Conservation (phyloP, 768 basidiomycete species). For the Tephrocybe rancida region DNA sequence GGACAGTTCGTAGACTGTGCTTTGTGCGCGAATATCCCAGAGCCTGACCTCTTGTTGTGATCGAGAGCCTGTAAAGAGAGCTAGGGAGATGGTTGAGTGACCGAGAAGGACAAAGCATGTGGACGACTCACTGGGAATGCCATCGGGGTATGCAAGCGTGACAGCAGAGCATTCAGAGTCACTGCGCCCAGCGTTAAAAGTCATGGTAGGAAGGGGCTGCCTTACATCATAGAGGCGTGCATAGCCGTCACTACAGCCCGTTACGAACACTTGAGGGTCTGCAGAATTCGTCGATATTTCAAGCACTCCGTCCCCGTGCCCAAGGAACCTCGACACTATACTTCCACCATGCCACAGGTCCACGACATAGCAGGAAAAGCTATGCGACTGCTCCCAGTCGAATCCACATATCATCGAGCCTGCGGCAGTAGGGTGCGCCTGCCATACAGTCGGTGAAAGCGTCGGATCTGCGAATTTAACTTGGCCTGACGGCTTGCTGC, state of each 20-base stretch:
- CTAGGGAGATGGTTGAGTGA: constrained; percentile 10
- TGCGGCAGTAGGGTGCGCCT: not conserved
- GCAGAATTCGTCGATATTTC: constrained; percentile 28
- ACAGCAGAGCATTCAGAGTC: constrained; percentile 13
- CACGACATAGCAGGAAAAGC: not conserved
- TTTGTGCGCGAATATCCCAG: constrained; percentile 36
- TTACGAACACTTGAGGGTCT: constrained; percentile 31
- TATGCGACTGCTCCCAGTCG: not conserved
- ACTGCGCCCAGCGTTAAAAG: constrained; percentile 24
- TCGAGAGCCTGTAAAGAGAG: constrained; percentile 27
- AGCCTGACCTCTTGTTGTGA: constrained; percentile 31
- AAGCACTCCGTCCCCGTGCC: constrained; percentile 26
- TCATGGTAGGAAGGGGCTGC: constrained; percentile 27
- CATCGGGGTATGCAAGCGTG: constrained; percentile 26
- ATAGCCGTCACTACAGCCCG: constrained; percentile 30
- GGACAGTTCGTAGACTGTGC: constrained; percentile 35
- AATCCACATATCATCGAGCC: constrained; percentile 1
- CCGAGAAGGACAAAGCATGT: not conserved
- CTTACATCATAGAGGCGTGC: constrained; percentile 33
- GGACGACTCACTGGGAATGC: constrained; percentile 25
- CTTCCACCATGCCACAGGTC: not conserved
- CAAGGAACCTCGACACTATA: constrained; percentile 24
- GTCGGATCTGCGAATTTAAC: not conserved
- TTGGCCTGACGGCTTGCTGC: no score
- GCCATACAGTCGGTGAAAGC: not conserved